Base-by-base conservation (phyloP, 441 rosid species). In the Erodium moschatum region DNA sequence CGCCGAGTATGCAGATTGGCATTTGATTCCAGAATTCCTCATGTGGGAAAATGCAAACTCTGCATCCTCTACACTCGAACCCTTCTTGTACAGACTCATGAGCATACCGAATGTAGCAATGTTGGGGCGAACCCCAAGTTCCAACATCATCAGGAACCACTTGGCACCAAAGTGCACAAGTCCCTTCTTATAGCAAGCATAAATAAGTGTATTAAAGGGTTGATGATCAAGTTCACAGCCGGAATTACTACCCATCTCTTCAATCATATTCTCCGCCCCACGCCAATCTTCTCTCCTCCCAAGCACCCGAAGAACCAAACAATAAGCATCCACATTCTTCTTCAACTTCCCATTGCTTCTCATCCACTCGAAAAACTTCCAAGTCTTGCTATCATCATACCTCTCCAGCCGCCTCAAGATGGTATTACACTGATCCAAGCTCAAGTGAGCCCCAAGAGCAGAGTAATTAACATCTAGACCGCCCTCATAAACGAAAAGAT, bases 101-200 rank as follows among this genome's bases (percentile, higher is more conserved):
- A 92, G 85, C 98, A 88, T 89, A 38, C 97, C 95, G 74, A 87
- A 83, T 0, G 96, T 87, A 6, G 96, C 98, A 67, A 85, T 79
- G 61, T 87, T 87, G 33, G 98, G 96, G 77, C 16, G 67, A 72
- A 87, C 85, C 65, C 84, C 82, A 15, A 79, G 66, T 68, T 82
- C 91, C 84, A 92, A 68, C 96, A 92, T 88, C 95, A 86, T 78
- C 66, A 64, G 75, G 72, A 92, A 90, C 96, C 96, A 92, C 68
- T 84, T 88, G 5, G 78, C 78, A 33, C 81, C 82, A 74, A 86
- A 68, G 48, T 80, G 75, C 42, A 83, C 88, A 67, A 70, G 75
- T 50, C 90, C 84, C 54, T 75, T 81, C 69, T 87, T 92, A 70
- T 80, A 80, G 75, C 89, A 86, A 0, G 83, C 77, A 61, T 85